Evolutionary conservation across 345 rosid genomes (phyloP).

Genomic region (Clarkia xantiana): DNA sequence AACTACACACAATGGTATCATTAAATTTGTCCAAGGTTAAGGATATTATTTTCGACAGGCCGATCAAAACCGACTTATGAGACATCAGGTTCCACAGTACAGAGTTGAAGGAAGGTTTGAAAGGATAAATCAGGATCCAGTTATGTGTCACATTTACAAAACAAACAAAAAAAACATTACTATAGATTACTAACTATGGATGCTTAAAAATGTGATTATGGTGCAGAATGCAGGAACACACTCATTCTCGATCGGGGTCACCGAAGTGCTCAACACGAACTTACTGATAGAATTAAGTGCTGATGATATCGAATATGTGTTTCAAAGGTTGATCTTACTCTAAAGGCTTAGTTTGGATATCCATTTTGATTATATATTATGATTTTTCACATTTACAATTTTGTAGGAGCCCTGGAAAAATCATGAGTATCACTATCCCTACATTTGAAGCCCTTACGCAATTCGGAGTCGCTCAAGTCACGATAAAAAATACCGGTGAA

Average conservation of each 20-base stretch:
- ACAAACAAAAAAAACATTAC: conserved; percentile 2
- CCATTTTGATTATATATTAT: neutral
- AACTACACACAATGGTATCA: too few species aligned
- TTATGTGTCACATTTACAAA: conserved; percentile 24
- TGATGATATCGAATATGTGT: conserved; percentile 90
- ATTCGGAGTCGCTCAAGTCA: conserved; percentile 67
- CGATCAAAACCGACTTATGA: conserved; percentile 46
- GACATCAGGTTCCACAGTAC: conserved; percentile 64
- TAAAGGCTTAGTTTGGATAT: neutral
- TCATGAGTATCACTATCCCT: conserved; percentile 50
- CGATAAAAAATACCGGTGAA: conserved; percentile 61
- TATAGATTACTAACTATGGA: neutral
- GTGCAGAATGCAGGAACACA: conserved; percentile 70
- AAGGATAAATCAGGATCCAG: conserved; percentile 94
- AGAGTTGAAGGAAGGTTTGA: conserved; percentile 76
- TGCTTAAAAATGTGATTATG: conserved; percentile 3
- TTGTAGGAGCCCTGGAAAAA: conserved; percentile 84
- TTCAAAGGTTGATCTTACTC: conserved; percentile 46
- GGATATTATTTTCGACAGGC: conserved; percentile 38
- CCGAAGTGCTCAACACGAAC: conserved; percentile 80
- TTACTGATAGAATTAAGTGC: conserved; percentile 70
- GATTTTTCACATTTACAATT: conserved; percentile 3
- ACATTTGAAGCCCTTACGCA: conserved; percentile 83
- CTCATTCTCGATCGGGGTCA: conserved; percentile 85
- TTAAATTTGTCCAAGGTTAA: too few species aligned